A percentile compares a stretch with the other conserved stretches of the same genome.
phyloP scores from a whole-genome alignment of 2,329 filamentous ascomycete species.

The Xylaria sp. region DNA sequence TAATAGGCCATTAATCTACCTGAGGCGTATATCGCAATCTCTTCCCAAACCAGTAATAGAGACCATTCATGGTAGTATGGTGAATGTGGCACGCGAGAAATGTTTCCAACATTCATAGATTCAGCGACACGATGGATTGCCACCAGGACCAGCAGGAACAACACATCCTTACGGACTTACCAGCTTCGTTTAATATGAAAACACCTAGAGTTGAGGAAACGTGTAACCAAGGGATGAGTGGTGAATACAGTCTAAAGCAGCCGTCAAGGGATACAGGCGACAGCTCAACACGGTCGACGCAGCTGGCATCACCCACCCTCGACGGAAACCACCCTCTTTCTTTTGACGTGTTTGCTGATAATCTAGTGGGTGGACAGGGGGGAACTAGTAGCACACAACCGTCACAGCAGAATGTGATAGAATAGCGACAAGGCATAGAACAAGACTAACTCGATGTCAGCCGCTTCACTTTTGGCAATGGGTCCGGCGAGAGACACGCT shows the following conservation, averaged over 20 bases:
- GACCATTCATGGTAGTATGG: slow-evolving; percentile 2
- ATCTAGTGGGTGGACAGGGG: slow-evolving; percentile 19
- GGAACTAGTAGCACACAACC: slow-evolving; percentile 10
- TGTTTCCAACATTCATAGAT: slow-evolving; percentile 14
- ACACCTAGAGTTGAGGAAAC: slow-evolving; percentile 21
- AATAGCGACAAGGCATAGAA: slow-evolving; percentile 10
- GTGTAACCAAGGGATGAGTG: slow-evolving; percentile 23
- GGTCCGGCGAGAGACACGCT: slow-evolving; percentile 28
- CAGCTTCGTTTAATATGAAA: slow-evolving; percentile 8
- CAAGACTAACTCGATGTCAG: slow-evolving; percentile 10
- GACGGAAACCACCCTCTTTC: slow-evolving; percentile 9
- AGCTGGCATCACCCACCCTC: slow-evolving; percentile 14
- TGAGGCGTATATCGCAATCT: slow-evolving; percentile 16
- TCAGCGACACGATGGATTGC: slow-evolving; percentile 18
- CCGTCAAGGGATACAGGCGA: slow-evolving; percentile 16
- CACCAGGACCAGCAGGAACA: slow-evolving; percentile 22
- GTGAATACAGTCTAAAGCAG: slow-evolving; percentile 29
- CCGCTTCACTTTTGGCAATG: slow-evolving; percentile 38
- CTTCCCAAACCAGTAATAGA: slow-evolving; percentile 4
- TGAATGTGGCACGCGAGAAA: slow-evolving; percentile 25
- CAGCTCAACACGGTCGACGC: slow-evolving; percentile 22
- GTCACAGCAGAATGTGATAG: slow-evolving; percentile 14
- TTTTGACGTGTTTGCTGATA: slow-evolving; percentile 27
- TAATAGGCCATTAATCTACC: slow-evolving; percentile 23
- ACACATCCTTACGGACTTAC: slow-evolving; percentile 25